phyloP scores from a whole-genome alignment of 2,329 filamentous ascomycete genomes.

The Alternaria arborescens region DNA sequence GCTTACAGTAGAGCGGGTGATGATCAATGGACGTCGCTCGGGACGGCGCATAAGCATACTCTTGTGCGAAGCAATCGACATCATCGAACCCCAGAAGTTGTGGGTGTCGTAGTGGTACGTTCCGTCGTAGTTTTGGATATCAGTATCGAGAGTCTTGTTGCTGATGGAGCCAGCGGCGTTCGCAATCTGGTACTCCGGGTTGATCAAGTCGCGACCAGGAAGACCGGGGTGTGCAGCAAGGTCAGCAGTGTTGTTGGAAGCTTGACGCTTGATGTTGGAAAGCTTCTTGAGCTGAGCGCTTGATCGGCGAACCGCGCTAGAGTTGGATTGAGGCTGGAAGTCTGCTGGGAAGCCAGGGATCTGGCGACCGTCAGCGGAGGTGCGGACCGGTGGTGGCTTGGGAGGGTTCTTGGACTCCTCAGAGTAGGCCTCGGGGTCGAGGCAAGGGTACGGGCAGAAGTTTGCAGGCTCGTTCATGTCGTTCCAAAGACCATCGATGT shows the following conservation, averaged over 20 bases:
- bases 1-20: slow-evolving; percentile 71
- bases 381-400: slow-evolving; percentile 68
- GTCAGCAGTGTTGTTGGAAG: slow-evolving; percentile 47
- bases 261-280: slow-evolving; percentile 16
- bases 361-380: slow-evolving; percentile 63
- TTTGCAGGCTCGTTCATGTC: slow-evolving; percentile 51
- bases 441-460: slow-evolving; percentile 58
- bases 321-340: slow-evolving; percentile 65
- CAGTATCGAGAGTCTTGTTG: slow-evolving; percentile 67
- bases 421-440: slow-evolving; percentile 51
- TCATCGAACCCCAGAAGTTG: slow-evolving; percentile 78
- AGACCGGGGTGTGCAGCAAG: slow-evolving; percentile 59
- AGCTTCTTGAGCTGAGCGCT: slow-evolving; percentile 11
- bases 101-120: slow-evolving; percentile 76
- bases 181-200: slow-evolving; percentile 71
- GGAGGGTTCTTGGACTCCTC: slow-evolving; percentile 64
- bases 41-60: slow-evolving; percentile 74
- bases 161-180: slow-evolving; percentile 59
- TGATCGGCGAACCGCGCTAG: slow-evolving; percentile 21
- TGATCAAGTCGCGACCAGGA: slow-evolving; percentile 69
- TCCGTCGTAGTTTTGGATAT: slow-evolving; percentile 73
- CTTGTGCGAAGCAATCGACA: slow-evolving; percentile 71
- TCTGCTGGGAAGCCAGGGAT: slow-evolving; percentile 74
- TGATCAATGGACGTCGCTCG: slow-evolving; percentile 70
- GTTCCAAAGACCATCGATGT: slow-evolving; percentile 76